Evolutionary conservation across 805 yeast genomes (phyloP).

Genomic region (Starmerella tilneyi): DNA sequence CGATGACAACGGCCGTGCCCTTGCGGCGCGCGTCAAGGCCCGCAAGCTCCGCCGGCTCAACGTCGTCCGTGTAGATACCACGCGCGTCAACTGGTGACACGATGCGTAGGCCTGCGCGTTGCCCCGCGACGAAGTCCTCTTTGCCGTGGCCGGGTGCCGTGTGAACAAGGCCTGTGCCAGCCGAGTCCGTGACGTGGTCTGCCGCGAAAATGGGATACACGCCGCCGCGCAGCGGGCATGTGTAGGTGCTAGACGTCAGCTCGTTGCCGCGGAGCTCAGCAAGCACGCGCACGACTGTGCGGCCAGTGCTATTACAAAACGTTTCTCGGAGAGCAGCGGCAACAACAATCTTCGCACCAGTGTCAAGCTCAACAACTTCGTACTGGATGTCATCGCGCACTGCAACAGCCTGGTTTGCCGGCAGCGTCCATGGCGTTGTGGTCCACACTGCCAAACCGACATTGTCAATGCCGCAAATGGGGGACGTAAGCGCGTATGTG

Average conservation of each 20-base stretch:
- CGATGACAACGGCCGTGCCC: slow-evolving; percentile 44
- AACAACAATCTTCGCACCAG: slow-evolving; percentile 39
- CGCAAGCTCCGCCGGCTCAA: slow-evolving; percentile 40
- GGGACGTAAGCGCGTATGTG: slow-evolving; percentile 15
- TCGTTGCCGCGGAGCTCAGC: slow-evolving; percentile 36
- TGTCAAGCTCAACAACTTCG: slow-evolving; percentile 36
- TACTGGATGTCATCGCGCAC: slow-evolving; percentile 52
- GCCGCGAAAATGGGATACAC: slow-evolving; percentile 62
- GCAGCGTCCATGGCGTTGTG: slow-evolving; percentile 96
- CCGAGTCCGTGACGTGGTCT: slow-evolving; percentile 62
- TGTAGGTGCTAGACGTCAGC: slow-evolving; percentile 39
- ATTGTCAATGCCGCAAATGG: slow-evolving; percentile 4
- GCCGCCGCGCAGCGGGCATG: slow-evolving; percentile 43
- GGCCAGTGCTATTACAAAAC: slow-evolving; percentile 26
- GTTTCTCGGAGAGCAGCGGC: slow-evolving; percentile 41
- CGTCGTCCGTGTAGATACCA: slow-evolving; percentile 53
- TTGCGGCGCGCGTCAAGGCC: slow-evolving; percentile 54
- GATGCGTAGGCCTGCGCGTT: slow-evolving; percentile 44
- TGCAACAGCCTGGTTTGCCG: slow-evolving; percentile 76
- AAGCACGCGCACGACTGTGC: slow-evolving; percentile 16
- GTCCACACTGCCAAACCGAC: slow-evolving; percentile 63
- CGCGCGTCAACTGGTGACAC: slow-evolving; percentile 68
- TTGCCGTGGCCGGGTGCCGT: slow-evolving; percentile 97
- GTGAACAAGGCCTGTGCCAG: slow-evolving; percentile 95
- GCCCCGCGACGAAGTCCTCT: slow-evolving; percentile 75